Base-by-base conservation (phyloP, 129 eudicot genomes). In the Flaveria sonorensis region DNA sequence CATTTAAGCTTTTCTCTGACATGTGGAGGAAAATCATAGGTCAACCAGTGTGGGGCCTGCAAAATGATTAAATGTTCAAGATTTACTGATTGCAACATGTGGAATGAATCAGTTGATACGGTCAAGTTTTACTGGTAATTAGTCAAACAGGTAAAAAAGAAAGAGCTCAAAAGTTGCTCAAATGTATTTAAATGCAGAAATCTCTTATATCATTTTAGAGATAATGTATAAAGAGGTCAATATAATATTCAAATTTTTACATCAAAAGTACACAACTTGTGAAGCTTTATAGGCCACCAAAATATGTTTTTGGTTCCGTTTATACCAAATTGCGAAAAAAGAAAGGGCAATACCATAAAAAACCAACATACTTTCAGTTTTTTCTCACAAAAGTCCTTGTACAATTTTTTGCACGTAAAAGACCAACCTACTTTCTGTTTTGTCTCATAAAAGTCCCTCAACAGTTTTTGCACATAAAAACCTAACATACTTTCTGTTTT, bases 21-120 rank as follows among this genome's bases (percentile, higher is more conserved):
- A n/a, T 83, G 85, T 78, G 93, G 88, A 48, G 99, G 99, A 70
- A 94, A 94, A 86, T 93, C 96, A 76, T 93, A 91, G 3, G 97
- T 85, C 82, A 94, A 68, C 99, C 98, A 93, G 85, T 84, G 80
- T 26, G 98, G 93, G 6, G 80, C 96, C 98, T 93, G 84, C 88
- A 82, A 19, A 24, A 78, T 24, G 24, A 47, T n/a, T n/a, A 19
- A 60, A 61, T 18, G 32, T 40, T 20, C 30, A 45, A 14, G 53
- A 68, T 9, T 8, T 39, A 55, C 7, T 39, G 15, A 53, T 56
- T 53, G 57, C 26, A 68, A 68, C 6, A 14, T 67, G 14, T 56
- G 14, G 14, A 0, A 45, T 8, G 50, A 45, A 45, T 36, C 0
- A 1, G 28, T 46, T 45, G 32, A 45, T 6, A 30, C 5, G 6